These are phyloP conservation scores for Barbatosphaeria neglecta DNA, from an alignment of 495 filamentous ascomycete species.

Conservation along the genomic window DNA sequence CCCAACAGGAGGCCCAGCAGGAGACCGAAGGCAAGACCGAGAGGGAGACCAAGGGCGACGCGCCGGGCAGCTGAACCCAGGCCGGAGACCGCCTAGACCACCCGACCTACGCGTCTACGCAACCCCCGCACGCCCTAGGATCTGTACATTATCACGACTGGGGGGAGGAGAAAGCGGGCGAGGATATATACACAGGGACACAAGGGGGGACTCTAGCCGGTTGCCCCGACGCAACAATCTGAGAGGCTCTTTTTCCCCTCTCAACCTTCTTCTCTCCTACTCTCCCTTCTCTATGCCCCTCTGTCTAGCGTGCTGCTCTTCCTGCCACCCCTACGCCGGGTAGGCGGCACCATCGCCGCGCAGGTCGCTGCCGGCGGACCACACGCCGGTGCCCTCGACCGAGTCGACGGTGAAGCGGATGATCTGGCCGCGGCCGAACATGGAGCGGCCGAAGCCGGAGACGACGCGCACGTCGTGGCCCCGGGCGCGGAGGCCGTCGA, in stretches of 20 bases:
- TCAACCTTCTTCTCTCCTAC: neutral
- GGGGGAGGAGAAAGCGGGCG: neutral
- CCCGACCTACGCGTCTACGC: neutral
- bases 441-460: conserved; percentile 49
- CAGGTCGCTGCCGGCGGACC: conserved; percentile 76
- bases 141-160: neutral
- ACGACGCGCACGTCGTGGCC: conserved; percentile 68
- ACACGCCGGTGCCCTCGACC: conserved; percentile 58
- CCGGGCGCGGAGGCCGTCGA: conserved; percentile 51
- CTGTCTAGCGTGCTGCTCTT: neutral
- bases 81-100: too few species aligned
- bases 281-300: neutral
- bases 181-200: neutral
- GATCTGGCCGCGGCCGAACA: conserved; percentile 88
- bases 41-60: conserved; percentile 8
- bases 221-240: too few species aligned
- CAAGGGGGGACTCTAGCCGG: too few species aligned
- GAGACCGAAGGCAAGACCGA: neutral
- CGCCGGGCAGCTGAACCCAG: neutral
- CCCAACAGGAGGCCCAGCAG: conserved; percentile 3
- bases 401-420: conserved; percentile 57
- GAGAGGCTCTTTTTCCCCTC: too few species aligned
- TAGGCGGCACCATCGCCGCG: conserved; percentile 80
- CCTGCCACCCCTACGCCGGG: conserved; percentile 33
- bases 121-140: neutral